Evolutionary conservation across 2,329 filamentous ascomycete species (phyloP).

Genomic region (Bipolaris victoriae): DNA sequence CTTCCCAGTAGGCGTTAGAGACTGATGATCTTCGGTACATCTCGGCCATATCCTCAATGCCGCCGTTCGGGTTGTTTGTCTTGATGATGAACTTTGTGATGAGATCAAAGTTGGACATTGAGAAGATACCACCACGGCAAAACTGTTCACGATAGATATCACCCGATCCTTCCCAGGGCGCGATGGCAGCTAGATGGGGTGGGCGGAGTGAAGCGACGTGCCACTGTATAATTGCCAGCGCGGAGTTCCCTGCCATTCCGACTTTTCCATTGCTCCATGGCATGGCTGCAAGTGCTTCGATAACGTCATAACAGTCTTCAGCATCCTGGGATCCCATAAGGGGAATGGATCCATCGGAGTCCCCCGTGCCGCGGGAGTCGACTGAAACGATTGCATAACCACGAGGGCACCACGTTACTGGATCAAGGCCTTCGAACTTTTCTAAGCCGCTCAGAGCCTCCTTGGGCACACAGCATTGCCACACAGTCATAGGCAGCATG

Average conservation of each 20-base stretch:
- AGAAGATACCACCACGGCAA: slow-evolving; percentile 19
- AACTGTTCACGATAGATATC: slow-evolving; percentile 19
- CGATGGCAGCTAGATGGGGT: slow-evolving; percentile 51
- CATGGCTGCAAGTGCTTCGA: slow-evolving; percentile 42
- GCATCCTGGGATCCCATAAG: slow-evolving; percentile 54
- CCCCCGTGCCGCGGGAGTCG: slow-evolving; percentile 39
- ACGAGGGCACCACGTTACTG: slow-evolving; percentile 42
- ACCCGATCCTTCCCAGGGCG: slow-evolving; percentile 55
- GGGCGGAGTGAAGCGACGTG: slow-evolving; percentile 52
- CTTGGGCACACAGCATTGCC: slow-evolving; percentile 48
- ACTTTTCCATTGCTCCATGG: slow-evolving; percentile 55
- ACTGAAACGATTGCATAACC: slow-evolving; percentile 47
- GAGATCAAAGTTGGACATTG: slow-evolving; percentile 8
- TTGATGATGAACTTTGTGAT: slow-evolving; percentile 12
- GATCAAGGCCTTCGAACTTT: slow-evolving; percentile 55
- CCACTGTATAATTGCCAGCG: slow-evolving; percentile 51
- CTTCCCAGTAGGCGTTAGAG: slow-evolving; percentile 18
- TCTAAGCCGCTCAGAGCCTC: slow-evolving; percentile 41
- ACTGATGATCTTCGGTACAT: slow-evolving; percentile 8
- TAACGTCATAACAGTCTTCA: slow-evolving; percentile 29
- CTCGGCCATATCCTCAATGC: slow-evolving; percentile 8
- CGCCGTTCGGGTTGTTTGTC: slow-evolving; percentile 6
- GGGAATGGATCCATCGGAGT: slow-evolving; percentile 45
- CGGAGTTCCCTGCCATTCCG: slow-evolving; percentile 54
- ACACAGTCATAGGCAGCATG: slow-evolving; percentile 50